Evolutionary conservation across 2,329 filamentous ascomycete species (phyloP).

Genomic region (Cladosporium sp.): DNA sequence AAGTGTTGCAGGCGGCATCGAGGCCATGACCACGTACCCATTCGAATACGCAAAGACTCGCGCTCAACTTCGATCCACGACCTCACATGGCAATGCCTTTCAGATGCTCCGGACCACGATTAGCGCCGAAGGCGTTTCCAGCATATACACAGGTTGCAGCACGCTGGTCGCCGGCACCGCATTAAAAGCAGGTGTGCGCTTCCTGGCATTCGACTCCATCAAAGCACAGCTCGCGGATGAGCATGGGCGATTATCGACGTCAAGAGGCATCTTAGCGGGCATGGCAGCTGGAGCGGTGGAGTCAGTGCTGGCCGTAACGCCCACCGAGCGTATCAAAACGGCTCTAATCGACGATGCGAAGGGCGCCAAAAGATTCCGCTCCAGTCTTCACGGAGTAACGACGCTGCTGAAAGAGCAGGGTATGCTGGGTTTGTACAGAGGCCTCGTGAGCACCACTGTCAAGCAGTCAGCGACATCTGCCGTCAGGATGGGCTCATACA

Average conservation of each 20-base stretch:
- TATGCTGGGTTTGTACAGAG: slow-evolving; percentile 42
- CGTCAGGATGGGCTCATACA: slow-evolving; percentile 49
- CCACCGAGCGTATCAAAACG: slow-evolving; percentile 67
- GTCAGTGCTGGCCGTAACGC: slow-evolving; percentile 61
- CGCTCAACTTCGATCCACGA: slow-evolving; percentile 24
- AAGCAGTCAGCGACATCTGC: slow-evolving; percentile 48
- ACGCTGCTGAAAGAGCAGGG: slow-evolving; percentile 38
- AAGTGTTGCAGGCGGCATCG: slow-evolving; percentile 50
- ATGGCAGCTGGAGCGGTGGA: slow-evolving; percentile 61
- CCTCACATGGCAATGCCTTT: slow-evolving; percentile 22
- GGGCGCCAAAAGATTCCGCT: slow-evolving; percentile 21
- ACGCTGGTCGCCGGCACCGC: slow-evolving; percentile 28
- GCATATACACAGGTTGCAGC: slow-evolving; percentile 31
- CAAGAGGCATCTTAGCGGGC: slow-evolving; percentile 44
- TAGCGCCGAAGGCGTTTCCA: slow-evolving; percentile 24
- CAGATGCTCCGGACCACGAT: slow-evolving; percentile 21
- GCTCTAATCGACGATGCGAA: slow-evolving; percentile 59
- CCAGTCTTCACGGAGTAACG: slow-evolving; percentile 1
- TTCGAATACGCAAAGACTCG: slow-evolving; percentile 34
- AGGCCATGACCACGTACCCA: slow-evolving; percentile 46
- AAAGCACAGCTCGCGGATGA: slow-evolving; percentile 27
- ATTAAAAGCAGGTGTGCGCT: slow-evolving; percentile 31
- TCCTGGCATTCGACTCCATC: slow-evolving; percentile 30
- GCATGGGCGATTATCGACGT: slow-evolving; percentile 24
- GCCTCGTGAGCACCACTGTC: slow-evolving; percentile 43